Conservation (phyloP, 2,329 filamentous ascomycete species). For the Lachnellula occidentalis region DNA sequence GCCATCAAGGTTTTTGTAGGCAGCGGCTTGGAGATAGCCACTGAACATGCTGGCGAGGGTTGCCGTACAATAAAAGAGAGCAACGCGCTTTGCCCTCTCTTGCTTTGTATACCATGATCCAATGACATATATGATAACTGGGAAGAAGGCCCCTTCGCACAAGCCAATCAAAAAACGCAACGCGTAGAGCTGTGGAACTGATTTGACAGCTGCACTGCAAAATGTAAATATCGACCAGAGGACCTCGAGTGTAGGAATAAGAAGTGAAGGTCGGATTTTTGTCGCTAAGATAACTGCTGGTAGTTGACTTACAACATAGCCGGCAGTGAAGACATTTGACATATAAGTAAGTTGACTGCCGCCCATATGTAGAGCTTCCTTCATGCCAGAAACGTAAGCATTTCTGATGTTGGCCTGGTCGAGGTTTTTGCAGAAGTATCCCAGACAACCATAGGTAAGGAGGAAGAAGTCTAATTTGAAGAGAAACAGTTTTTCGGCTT, state of each 20-base stretch:
- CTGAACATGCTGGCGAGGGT: slow-evolving; percentile 43
- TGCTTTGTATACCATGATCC: slow-evolving; percentile 40
- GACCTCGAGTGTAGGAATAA: slow-evolving; percentile 19
- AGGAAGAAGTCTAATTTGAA: slow-evolving; percentile 47
- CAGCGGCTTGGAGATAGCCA: slow-evolving; percentile 38
- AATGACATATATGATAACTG: slow-evolving; percentile 36
- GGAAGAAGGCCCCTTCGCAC: slow-evolving; percentile 24
- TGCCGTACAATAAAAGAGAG: slow-evolving; percentile 48
- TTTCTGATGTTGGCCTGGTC: slow-evolving; percentile 33
- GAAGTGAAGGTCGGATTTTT: slow-evolving; percentile 21
- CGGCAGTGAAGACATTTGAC: slow-evolving; percentile 46
- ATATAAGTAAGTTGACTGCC: slow-evolving; percentile 51
- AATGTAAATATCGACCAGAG: slow-evolving; percentile 25
- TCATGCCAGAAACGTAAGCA: slow-evolving; percentile 42
- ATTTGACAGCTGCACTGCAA: slow-evolving; percentile 24
- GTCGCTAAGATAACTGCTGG: slow-evolving; percentile 22
- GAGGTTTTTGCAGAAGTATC: slow-evolving; percentile 41
- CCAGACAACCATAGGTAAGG: slow-evolving; percentile 39
- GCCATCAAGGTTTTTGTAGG: slow-evolving; percentile 36
- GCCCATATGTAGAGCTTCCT: slow-evolving; percentile 42
- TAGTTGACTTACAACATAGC: slow-evolving; percentile 22
- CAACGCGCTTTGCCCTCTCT: slow-evolving; percentile 48
- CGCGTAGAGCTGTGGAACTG: slow-evolving; percentile 35
- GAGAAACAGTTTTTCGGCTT: slow-evolving; percentile 40
- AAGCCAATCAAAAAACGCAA: slow-evolving; percentile 41